Evolutionary conservation across 2,329 filamentous ascomycete genomes (phyloP).

Genomic region (Plenodomus lindquistii): DNA sequence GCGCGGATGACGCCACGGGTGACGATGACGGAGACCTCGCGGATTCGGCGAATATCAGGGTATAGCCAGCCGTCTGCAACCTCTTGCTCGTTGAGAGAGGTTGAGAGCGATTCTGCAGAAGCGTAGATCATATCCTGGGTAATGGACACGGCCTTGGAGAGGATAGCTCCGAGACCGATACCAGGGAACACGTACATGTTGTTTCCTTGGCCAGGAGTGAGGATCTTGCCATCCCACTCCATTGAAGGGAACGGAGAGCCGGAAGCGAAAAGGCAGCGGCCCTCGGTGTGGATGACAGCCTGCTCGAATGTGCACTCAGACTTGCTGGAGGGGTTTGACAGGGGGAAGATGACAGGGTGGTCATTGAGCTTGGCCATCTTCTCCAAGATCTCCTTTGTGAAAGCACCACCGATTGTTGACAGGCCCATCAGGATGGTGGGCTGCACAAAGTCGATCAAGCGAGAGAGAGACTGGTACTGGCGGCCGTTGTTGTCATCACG

Average conservation of each 20-base stretch:
- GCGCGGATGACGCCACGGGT: conserved; percentile 92
- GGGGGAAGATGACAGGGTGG: conserved; percentile 77
- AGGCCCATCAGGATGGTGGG: conserved; percentile 93
- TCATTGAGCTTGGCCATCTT: conserved; percentile 65
- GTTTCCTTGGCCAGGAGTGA: conserved; percentile 65
- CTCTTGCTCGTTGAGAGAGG: conserved; percentile 79
- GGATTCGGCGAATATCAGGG: conserved; percentile 85
- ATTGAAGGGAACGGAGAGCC: conserved; percentile 86
- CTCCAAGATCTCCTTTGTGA: conserved; percentile 83
- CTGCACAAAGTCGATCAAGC: conserved; percentile 93
- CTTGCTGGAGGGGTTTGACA: conserved; percentile 95
- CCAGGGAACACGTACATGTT: conserved; percentile 96
- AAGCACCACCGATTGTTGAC: conserved; percentile 91
- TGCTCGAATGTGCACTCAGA: conserved; percentile 98
- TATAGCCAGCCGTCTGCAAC: conserved; percentile 84
- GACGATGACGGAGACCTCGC: conserved; percentile 84
- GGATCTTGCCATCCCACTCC: conserved; percentile 49
- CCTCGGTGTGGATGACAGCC: conserved; percentile 87
- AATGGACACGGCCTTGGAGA: conserved; percentile 82
- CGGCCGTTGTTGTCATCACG: conserved; percentile 67
- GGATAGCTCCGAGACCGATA: conserved; percentile 88
- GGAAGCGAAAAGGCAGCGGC: conserved; percentile 89
- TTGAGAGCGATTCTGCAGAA: conserved; percentile 79
- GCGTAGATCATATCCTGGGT: conserved; percentile 98
- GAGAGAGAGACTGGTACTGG: conserved; percentile 76